Conservation (phyloP, 768 basidiomycete species). For the Boletus speciosus region DNA sequence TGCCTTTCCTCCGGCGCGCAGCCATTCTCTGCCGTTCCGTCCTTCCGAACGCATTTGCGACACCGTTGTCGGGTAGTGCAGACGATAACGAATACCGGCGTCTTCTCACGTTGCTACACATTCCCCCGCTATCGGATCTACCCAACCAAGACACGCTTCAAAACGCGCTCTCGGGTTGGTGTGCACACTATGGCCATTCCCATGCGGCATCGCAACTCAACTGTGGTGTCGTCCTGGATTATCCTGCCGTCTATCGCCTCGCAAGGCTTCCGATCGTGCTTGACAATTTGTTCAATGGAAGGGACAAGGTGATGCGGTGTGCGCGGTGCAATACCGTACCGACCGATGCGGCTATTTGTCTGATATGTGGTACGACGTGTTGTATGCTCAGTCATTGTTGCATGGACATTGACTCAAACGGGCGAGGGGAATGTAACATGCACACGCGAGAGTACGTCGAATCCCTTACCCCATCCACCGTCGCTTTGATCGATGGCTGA, state of each 20-base stretch:
- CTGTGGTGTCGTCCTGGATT: slow-evolving; percentile 78
- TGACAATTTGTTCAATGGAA: slow-evolving; percentile 77
- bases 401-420: slow-evolving; percentile 51
- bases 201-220: slow-evolving; percentile 76
- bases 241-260: slow-evolving; percentile 78
- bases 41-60: slow-evolving; percentile 58
- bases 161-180: slow-evolving; percentile 87
- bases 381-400: slow-evolving; percentile 96
- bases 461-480: not conserved
- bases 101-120: slow-evolving; percentile 67
- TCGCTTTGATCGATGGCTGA: not conserved
- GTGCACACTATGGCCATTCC: slow-evolving; percentile 81
- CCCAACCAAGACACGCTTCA: slow-evolving; percentile 85
- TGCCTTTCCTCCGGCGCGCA: slow-evolving; percentile 88
- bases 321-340: slow-evolving; percentile 75
- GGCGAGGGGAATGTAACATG: slow-evolving; percentile 90
- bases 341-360: slow-evolving; percentile 82
- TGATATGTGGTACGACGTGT: slow-evolving; percentile 82
- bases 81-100: slow-evolving; percentile 74
- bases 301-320: slow-evolving; percentile 73
- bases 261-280: slow-evolving; percentile 76
- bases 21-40: slow-evolving; percentile 81
- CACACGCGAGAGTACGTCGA: slow-evolving; percentile 86
- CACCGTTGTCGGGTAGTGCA: slow-evolving; percentile 35
- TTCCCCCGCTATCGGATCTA: slow-evolving; percentile 76